Evolutionary conservation across 208 protist species (phyloP).

Genomic region (Phytomonas sp.): DNA sequence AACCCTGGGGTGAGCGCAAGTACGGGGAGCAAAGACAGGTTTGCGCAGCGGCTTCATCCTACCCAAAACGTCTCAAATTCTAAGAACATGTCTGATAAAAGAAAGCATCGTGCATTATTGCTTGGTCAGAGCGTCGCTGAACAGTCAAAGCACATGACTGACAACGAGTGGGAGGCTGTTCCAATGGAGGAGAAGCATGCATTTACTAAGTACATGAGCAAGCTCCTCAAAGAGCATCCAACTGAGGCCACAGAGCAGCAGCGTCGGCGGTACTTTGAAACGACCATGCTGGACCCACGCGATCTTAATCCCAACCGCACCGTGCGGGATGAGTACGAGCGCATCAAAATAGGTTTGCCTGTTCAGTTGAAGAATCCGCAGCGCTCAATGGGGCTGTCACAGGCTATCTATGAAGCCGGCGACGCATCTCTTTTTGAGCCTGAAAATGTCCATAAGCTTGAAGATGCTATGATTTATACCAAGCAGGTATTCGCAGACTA

Average conservation of each 20-base stretch:
- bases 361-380: constrained; percentile 65
- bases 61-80: neutral
- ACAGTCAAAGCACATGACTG: constrained; percentile 57
- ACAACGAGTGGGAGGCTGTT: constrained; percentile 74
- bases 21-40: too few relatives aligned
- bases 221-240: constrained; percentile 43
- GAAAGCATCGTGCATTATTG: constrained; percentile 20
- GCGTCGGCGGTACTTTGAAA: constrained; percentile 81
- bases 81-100: constrained; percentile 36
- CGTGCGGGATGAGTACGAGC: constrained; percentile 63
- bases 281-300: constrained; percentile 64
- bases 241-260: constrained; percentile 78
- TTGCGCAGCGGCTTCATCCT: too few relatives aligned
- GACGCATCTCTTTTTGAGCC: constrained; percentile 72
- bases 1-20: constrained; percentile 19
- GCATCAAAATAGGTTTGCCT: constrained; percentile 72
- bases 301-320: constrained; percentile 48
- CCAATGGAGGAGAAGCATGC: constrained; percentile 68
- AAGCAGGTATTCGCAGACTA: constrained; percentile 88
- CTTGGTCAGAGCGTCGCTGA: constrained; percentile 49
- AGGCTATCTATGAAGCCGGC: constrained; percentile 62
- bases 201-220: constrained; percentile 68
- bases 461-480: constrained; percentile 72
- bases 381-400: constrained; percentile 57
- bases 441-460: constrained; percentile 48